These are phyloP conservation scores for Hymenotorrendiella dingleyae DNA, from an alignment of 2,329 filamentous ascomycete genomes.

Conservation along the genomic window DNA sequence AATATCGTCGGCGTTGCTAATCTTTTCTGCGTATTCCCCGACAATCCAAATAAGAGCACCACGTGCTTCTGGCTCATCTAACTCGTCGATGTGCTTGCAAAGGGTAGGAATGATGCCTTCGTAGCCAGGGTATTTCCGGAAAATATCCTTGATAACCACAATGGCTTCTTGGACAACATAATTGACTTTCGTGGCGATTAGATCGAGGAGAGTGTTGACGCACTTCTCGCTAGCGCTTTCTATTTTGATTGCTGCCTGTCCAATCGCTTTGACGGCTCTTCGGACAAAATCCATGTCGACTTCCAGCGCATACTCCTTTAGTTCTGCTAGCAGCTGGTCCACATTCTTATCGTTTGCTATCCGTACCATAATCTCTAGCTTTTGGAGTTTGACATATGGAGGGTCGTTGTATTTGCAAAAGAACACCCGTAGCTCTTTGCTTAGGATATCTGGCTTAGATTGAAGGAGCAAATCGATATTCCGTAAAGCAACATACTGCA, in stretches of 20 bases:
- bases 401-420: slow-evolving; percentile 99
- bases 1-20: slow-evolving; percentile 96
- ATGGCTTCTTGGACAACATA: slow-evolving; percentile 98
- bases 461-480: slow-evolving; percentile 96
- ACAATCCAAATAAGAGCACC: slow-evolving; percentile 97
- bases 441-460: slow-evolving; percentile 92
- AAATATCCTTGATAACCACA: slow-evolving; percentile 98
- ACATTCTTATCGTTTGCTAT: slow-evolving; percentile 97
- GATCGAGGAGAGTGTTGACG: slow-evolving; percentile 84
- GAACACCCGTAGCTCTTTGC: slow-evolving; percentile 95
- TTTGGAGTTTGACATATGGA: slow-evolving; percentile 94
- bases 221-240: slow-evolving; percentile 92
- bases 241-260: slow-evolving; percentile 98
- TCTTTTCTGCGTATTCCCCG: slow-evolving; percentile 98
- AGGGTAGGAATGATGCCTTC: slow-evolving; percentile 96
- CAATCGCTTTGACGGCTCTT: slow-evolving; percentile 90
- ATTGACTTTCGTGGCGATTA: slow-evolving; percentile 97
- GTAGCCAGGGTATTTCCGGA: slow-evolving; percentile 95
- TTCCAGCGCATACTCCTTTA: slow-evolving; percentile 96
- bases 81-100: slow-evolving; percentile 92
- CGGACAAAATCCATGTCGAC: slow-evolving; percentile 99
- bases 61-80: slow-evolving; percentile 89
- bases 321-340: slow-evolving; percentile 85
- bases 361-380: slow-evolving; percentile 97
- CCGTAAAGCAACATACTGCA: slow-evolving; percentile 92